These are phyloP conservation scores for Podospora anserina DNA, from an alignment of 495 filamentous ascomycete species.

Conservation along the genomic window DNA sequence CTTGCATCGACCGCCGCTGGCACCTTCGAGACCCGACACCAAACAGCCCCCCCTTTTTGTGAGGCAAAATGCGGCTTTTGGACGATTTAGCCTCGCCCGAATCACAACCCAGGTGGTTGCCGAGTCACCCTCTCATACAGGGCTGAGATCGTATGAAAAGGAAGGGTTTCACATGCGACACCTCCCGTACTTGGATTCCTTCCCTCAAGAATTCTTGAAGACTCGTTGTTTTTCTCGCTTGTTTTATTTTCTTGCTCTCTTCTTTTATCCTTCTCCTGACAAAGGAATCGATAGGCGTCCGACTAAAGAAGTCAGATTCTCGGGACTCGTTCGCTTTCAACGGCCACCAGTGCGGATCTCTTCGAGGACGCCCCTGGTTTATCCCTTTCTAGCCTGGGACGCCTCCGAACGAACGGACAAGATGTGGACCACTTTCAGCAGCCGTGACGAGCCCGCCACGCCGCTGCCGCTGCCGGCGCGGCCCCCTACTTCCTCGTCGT, in stretches of 20 bases:
- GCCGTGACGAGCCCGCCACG: background rate
- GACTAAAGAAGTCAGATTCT: background rate
- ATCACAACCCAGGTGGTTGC: background rate
- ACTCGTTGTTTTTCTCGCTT: background rate
- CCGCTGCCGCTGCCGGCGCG: no score
- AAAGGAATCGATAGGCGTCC: background rate
- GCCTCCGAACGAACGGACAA: background rate
- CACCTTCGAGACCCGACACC: background rate
- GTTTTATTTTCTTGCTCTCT: background rate
- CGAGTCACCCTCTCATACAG: background rate
- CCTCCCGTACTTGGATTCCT: background rate
- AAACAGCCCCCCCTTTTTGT: background rate
- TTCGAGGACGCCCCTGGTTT: background rate
- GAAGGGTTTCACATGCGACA: background rate
- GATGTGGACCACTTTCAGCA: background rate
- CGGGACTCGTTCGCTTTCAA: background rate
- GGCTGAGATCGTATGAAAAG: background rate
- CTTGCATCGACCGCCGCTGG: background rate
- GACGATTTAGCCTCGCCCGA: background rate
- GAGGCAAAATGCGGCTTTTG: background rate
- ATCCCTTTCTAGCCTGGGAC: no score
- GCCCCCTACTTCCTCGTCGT: background rate
- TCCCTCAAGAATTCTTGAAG: background rate
- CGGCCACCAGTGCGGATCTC: background rate
- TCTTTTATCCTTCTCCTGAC: background rate